Evolutionary conservation across 2,329 filamentous ascomycete genomes (phyloP).

Genomic region (Penicillium vulpinum): DNA sequence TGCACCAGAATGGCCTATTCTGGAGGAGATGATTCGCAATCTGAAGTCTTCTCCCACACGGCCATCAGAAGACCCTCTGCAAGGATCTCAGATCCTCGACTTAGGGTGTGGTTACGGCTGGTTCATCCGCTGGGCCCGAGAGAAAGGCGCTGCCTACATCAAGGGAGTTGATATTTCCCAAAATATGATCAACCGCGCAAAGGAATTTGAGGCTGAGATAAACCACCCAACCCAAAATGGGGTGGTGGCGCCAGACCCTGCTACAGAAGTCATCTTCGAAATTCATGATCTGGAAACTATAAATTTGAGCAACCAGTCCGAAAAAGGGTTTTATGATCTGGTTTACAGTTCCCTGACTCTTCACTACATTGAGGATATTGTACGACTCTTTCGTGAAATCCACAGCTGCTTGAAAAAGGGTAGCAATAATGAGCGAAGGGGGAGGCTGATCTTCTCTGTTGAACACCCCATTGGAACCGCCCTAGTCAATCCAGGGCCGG

Average conservation of each 20-base stretch:
- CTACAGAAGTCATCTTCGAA: background rate
- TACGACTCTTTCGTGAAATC: conserved; percentile 28
- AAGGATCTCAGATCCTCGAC: conserved; percentile 42
- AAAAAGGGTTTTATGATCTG: conserved; percentile 34
- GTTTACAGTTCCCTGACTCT: conserved; percentile 47
- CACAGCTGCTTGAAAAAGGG: conserved; percentile 35
- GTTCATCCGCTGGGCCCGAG: conserved; percentile 48
- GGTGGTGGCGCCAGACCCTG: background rate
- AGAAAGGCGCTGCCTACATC: conserved; percentile 39
- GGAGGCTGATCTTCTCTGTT: conserved; percentile 44
- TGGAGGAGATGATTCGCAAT: conserved; percentile 43
- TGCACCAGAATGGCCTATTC: conserved; percentile 48
- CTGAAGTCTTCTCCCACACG: background rate
- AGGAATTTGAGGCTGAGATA: conserved; percentile 14
- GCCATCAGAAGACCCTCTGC: background rate
- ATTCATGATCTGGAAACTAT: background rate
- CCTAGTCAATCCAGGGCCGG: conserved; percentile 26
- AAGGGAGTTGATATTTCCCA: conserved; percentile 46
- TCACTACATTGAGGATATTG: conserved; percentile 44
- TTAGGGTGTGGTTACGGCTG: conserved; percentile 52
- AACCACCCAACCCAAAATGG: background rate
- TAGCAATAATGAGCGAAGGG: conserved; percentile 31
- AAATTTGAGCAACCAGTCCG: no score
- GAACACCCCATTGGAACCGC: conserved; percentile 53
- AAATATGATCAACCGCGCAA: conserved; percentile 47